Evolutionary conservation across 2,329 filamentous ascomycete genomes (phyloP).

Genomic region (Dactylellina haptotyla): DNA sequence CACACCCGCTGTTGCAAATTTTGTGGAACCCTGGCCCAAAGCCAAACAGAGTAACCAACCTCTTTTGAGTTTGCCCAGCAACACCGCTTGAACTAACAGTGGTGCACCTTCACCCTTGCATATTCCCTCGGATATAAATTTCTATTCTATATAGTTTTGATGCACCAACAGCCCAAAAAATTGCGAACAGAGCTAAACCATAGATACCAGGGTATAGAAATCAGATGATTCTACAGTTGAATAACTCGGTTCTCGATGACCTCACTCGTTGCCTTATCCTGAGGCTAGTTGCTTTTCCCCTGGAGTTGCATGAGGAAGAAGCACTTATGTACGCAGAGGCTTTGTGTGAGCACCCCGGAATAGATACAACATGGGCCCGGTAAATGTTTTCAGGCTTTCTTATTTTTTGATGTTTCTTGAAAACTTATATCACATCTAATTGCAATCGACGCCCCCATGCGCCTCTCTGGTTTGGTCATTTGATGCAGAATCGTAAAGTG

Average conservation of each 20-base stretch:
- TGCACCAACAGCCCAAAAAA: constrained; percentile 15
- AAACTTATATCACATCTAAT: constrained; percentile 4
- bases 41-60: constrained; percentile 12
- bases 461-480: constrained; percentile 7
- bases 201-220: constrained; percentile 3
- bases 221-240: constrained; percentile 2
- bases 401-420: constrained; percentile 15
- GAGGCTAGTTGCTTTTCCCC: constrained; percentile 22
- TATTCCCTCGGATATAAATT: constrained; percentile 22
- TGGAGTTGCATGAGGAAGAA: not conserved
- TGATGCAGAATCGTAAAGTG: too few species aligned
- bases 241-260: not conserved
- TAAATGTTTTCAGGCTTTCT: constrained; percentile 10
- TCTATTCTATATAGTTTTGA: not conserved
- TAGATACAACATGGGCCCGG: not conserved
- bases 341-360: constrained; percentile 16
- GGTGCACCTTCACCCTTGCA: not conserved
- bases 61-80: constrained; percentile 7
- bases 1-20: constrained; percentile 41
- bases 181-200: constrained; percentile 6
- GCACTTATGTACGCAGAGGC: not conserved
- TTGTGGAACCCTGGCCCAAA: constrained; percentile 11
- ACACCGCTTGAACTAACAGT: not conserved
- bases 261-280: not conserved
- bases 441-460: not conserved